phyloP scores from a whole-genome alignment of 139 green algal genomes.

The Microglena sp. region DNA sequence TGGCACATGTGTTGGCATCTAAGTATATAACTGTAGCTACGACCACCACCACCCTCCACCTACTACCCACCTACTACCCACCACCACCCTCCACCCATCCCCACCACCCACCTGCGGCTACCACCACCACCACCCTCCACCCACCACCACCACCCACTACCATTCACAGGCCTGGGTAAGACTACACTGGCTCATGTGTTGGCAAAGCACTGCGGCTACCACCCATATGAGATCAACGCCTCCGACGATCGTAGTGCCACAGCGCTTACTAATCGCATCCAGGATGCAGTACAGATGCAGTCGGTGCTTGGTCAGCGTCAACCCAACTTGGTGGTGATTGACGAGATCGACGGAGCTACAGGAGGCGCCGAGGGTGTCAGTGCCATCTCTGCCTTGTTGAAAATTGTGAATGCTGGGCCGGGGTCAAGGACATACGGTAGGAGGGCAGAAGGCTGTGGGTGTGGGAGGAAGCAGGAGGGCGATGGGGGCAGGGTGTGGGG shows the following conservation, averaged over 20 bases:
- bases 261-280: conserved; percentile 50
- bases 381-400: conserved; percentile 3
- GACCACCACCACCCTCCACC: too few species aligned
- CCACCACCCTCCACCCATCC: too few species aligned
- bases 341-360: conserved; percentile 90
- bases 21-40: too few species aligned
- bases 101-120: too few species aligned
- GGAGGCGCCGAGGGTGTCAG: conserved; percentile 61
- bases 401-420: conserved; percentile 4
- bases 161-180: conserved; percentile 92
- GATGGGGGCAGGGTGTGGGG: neutral
- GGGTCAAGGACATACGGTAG: neutral
- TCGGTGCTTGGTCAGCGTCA: conserved; percentile 17
- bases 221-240: conserved; percentile 90
- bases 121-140: too few species aligned
- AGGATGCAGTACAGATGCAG: conserved; percentile 71
- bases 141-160: too few species aligned
- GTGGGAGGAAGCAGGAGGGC: neutral
- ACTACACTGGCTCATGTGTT: conserved; percentile 92
- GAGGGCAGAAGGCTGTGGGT: neutral
- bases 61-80: too few species aligned
- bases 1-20: too few species aligned
- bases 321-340: conserved; percentile 88
- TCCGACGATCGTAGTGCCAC: conserved; percentile 74
- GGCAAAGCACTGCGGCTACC: conserved; percentile 89